Evolutionary conservation across 805 yeast species (phyloP), one percentile per base, ranked within the genome.

Genomic region (Sugiyamaella floridensis): DNA sequence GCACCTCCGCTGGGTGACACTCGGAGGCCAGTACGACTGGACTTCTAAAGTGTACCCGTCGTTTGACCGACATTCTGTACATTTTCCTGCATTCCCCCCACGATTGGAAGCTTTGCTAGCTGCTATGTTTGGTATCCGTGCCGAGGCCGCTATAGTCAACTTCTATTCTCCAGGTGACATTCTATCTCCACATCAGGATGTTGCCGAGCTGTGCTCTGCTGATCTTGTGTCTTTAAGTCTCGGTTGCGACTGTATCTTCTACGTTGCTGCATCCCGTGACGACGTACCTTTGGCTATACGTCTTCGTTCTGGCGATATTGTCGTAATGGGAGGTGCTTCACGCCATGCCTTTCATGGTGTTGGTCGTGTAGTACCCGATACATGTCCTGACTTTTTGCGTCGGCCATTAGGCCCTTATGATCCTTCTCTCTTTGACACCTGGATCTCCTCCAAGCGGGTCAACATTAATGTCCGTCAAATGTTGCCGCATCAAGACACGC

Each of bases 1-100:
- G 37, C 65, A 68, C 48, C 61, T 73, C n/a, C 64, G 77, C n/a
- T 73, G 77, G 77, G 68, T 72, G 28, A 73, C 77, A 0, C 66
- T 73, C 8, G 77, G 77, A 2, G 77, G 77, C 10, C 77, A 73
- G 55, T 73, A 73, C 56, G 63, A 73, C 56, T 73, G 77, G 77
- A 72, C 77, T 0, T 58, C 63, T 16, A 73, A 74, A 47, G 65
- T 54, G 43, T 73, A 73, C 53, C 77, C 77, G 1, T 58, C 73
- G 1, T 70, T 69, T 52, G 58, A 54, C 18, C 64, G 60, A 5
- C 67, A 67, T 10, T 40, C 63, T 6, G 55, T 52, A 1, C 67
- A 63, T 12, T 65, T 64, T 53, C 69, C 70, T 0, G 43, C 15
- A 14, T 68, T 67, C 55, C 73, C 73, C 0, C 45, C 26, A 0